A percentile compares a stretch with the other conserved stretches of the same genome.
phyloP scores from a whole-genome alignment of 106 monocot genomes.

The Allium sativum region DNA sequence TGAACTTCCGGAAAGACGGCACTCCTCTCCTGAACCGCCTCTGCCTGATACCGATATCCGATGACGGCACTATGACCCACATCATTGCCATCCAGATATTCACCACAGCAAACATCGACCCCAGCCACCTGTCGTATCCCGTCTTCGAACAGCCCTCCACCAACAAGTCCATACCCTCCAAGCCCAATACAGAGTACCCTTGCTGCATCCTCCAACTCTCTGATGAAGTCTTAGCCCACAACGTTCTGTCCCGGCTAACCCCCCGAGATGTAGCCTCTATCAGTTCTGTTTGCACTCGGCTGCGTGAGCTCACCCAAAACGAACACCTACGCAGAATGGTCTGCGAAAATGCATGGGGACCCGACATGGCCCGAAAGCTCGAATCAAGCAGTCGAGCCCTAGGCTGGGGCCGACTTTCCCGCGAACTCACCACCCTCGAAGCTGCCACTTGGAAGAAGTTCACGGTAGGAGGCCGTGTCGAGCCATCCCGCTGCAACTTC shows the following conservation, averaged over 20 bases:
- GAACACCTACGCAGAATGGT: constrained; percentile 77
- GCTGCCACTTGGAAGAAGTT: constrained; percentile 86
- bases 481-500: constrained; percentile 92
- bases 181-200: constrained; percentile 5
- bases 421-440: constrained; percentile 84
- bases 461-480: constrained; percentile 67
- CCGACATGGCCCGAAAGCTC: constrained; percentile 52
- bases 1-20: constrained; percentile 90
- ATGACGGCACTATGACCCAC: constrained; percentile 71
- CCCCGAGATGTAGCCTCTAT: constrained; percentile 86
- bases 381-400: constrained; percentile 51
- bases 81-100: constrained; percentile 80
- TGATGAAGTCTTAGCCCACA: constrained; percentile 85
- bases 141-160: constrained; percentile 54
- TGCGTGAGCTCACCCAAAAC: constrained; percentile 68
- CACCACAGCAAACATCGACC: constrained; percentile 55
- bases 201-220: constrained; percentile 75
- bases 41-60: constrained; percentile 61
- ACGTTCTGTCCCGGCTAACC: constrained; percentile 68
- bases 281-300: constrained; percentile 76
- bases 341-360: constrained; percentile 91
- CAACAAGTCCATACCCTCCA: constrained; percentile 19
- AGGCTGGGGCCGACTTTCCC: constrained; percentile 82
- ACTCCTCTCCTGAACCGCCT: constrained; percentile 68
- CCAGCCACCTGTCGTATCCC: constrained; percentile 60